These are phyloP conservation scores for Hordeum pubiflorum DNA, from an alignment of 202 grass and related monocot genomes.

Conservation along the genomic window DNA sequence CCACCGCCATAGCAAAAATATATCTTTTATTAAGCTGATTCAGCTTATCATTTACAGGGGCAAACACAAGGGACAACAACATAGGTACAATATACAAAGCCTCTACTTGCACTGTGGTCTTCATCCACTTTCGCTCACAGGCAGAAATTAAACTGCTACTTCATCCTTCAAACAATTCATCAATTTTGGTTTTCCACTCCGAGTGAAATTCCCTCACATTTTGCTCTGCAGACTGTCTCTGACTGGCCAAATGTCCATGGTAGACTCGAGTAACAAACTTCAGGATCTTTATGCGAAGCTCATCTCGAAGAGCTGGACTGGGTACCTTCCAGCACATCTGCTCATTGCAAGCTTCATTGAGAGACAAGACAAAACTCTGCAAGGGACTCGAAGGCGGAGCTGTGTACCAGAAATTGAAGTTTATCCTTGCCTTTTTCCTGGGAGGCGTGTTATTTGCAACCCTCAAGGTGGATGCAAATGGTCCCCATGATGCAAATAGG, in stretches of 20 bases:
- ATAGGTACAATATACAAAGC: not conserved
- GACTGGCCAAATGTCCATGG: not conserved
- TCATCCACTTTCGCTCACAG: not conserved
- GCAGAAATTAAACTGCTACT: not conserved
- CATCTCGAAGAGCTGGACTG: not conserved
- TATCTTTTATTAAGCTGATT: not conserved
- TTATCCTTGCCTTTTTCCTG: not conserved
- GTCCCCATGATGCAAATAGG: conserved; percentile 13
- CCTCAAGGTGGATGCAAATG: not conserved
- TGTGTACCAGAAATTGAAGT: not conserved
- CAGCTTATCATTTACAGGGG: not conserved
- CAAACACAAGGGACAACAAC: not conserved
- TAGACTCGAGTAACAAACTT: conserved; percentile 9
- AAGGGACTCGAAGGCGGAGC: not conserved
- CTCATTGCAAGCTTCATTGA: conserved; percentile 9
- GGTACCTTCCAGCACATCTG: conserved; percentile 30
- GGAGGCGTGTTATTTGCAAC: not conserved
- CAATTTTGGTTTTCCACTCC: not conserved
- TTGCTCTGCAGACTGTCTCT: not conserved
- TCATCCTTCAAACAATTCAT: conserved; percentile 11
- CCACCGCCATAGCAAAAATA: not conserved
- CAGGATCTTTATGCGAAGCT: conserved; percentile 1
- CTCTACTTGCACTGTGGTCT: not conserved
- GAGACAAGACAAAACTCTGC: not conserved
- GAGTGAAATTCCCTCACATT: not conserved